Conservation (phyloP, 2,329 filamentous ascomycete species). For the Aspergillus persii region DNA sequence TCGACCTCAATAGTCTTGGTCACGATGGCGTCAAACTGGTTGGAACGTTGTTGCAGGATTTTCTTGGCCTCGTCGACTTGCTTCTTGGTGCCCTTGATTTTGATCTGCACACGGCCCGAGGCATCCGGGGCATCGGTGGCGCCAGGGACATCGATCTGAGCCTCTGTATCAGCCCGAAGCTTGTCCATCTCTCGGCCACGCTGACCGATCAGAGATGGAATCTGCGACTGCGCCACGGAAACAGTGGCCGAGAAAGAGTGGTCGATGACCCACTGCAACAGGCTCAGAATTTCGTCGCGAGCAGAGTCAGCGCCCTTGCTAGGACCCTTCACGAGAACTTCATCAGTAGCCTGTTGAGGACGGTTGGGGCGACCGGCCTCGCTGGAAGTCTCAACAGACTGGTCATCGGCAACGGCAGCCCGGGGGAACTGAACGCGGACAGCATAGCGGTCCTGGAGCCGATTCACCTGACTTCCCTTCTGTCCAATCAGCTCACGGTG, state of each 20-base stretch:
- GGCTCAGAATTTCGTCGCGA: constrained; percentile 82
- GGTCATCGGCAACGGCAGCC: constrained; percentile 59
- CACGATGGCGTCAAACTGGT: constrained; percentile 86
- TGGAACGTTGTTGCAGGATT: constrained; percentile 79
- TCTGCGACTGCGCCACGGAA: constrained; percentile 82
- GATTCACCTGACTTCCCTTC: constrained; percentile 83
- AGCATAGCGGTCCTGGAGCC: constrained; percentile 86
- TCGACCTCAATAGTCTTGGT: constrained; percentile 84
- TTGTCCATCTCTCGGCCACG: constrained; percentile 89
- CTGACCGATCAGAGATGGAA: constrained; percentile 90
- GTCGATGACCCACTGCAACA: constrained; percentile 86
- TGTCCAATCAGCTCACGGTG: constrained; percentile 92
- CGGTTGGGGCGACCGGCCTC: constrained; percentile 62
- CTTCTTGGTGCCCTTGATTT: constrained; percentile 86
- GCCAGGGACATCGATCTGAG: constrained; percentile 87
- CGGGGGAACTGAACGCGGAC: constrained; percentile 96
- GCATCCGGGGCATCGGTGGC: constrained; percentile 67
- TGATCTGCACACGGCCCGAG: constrained; percentile 74
- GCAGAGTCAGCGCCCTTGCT: constrained; percentile 91
- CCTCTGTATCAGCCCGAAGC: constrained; percentile 77
- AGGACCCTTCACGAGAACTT: constrained; percentile 86
- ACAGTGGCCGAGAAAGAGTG: constrained; percentile 78
- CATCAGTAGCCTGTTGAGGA: constrained; percentile 75
- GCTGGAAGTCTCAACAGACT: constrained; percentile 58
- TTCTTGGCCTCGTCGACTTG: constrained; percentile 92